Conservation (phyloP, 441 rosid genomes). For the Eutrema salsugineum region DNA sequence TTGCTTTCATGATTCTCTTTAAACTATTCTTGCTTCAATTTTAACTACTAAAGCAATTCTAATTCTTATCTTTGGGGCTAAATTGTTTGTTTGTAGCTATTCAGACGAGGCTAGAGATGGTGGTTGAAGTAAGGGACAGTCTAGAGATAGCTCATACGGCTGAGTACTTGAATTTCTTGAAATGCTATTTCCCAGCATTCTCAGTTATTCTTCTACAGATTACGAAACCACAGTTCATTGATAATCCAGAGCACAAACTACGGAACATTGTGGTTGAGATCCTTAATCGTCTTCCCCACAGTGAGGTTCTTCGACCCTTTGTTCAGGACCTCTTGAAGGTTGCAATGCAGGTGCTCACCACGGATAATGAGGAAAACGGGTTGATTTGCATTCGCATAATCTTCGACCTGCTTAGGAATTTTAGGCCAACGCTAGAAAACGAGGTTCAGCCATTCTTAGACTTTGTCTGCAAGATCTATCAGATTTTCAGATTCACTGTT, state of each 20-base stretch:
- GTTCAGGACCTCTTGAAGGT: constrained; percentile 98
- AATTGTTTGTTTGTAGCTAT: constrained; percentile 52
- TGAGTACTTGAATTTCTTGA: constrained; percentile 92
- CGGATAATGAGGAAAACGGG: constrained; percentile 97
- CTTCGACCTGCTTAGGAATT: constrained; percentile 94
- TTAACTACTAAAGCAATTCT: too few species aligned
- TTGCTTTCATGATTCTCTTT: neutral
- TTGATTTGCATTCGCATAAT: constrained; percentile 93
- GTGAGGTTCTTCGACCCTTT: constrained; percentile 98
- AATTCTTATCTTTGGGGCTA: too few species aligned
- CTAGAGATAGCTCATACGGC: constrained; percentile 98
- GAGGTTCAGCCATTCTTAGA: constrained; percentile 98
- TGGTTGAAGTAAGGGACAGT: constrained; percentile 95
- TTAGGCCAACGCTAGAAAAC: constrained; percentile 85
- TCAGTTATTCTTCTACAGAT: constrained; percentile 73
- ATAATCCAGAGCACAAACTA: constrained; percentile 92
- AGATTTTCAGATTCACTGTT: constrained; percentile 79
- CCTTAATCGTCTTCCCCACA: constrained; percentile 97
- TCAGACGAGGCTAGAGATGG: constrained; percentile 84
- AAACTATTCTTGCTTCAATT: too few species aligned
- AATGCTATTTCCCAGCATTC: constrained; percentile 94
- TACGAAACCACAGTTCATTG: constrained; percentile 82
- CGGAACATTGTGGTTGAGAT: constrained; percentile 93
- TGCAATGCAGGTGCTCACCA: constrained; percentile 94
- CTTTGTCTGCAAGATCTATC: constrained; percentile 97